Evolutionary conservation across 371 early-diverging fungal species (phyloP).

Genomic region (Sporodiniella umbellata): DNA sequence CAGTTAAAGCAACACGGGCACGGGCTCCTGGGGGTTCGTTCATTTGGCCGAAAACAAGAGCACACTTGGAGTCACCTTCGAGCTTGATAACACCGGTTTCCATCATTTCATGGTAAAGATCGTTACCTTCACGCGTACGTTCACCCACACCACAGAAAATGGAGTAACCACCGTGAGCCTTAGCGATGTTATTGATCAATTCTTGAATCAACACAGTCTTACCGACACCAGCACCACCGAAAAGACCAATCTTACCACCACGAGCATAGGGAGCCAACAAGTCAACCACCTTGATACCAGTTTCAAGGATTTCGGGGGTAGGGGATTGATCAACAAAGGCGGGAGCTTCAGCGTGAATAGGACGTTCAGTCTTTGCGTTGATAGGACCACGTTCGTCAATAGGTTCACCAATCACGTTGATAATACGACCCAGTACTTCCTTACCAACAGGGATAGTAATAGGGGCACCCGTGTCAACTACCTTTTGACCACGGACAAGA

Average conservation of each 20-base stretch:
- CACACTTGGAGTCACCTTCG: conserved; percentile 91
- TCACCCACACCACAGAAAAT: conserved; percentile 97
- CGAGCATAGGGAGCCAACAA: conserved; percentile 62
- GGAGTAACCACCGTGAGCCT: conserved; percentile 97
- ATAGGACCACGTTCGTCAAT: conserved; percentile 98
- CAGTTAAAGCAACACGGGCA: conserved; percentile 57
- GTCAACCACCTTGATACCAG: conserved; percentile 98
- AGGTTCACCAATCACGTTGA: conserved; percentile 94
- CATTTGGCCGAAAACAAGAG: conserved; percentile 98
- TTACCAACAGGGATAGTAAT: conserved; percentile 91
- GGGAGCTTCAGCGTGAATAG: conserved; percentile 92
- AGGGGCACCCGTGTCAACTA: conserved; percentile 88
- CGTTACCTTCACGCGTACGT: conserved; percentile 97
- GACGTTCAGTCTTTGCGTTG: conserved; percentile 76
- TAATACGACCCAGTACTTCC: conserved; percentile 93
- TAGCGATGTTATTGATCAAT: conserved; percentile 96
- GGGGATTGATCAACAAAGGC: conserved; percentile 95
- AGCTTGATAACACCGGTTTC: conserved; percentile 91
- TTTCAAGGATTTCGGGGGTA: conserved; percentile 92
- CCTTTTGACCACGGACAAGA: conserved; percentile 92
- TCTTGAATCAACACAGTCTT: conserved; percentile 97
- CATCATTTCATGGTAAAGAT: conserved; percentile 97
- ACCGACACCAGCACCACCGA: conserved; percentile 97
- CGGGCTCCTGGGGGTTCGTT: conserved; percentile 98
- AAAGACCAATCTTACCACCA: conserved; percentile 97